Percentiles rank a stretch among this genome's conserved stretches.
Conservation (phyloP, 2,329 filamentous ascomycete species). For the Metarhizium humberi region DNA sequence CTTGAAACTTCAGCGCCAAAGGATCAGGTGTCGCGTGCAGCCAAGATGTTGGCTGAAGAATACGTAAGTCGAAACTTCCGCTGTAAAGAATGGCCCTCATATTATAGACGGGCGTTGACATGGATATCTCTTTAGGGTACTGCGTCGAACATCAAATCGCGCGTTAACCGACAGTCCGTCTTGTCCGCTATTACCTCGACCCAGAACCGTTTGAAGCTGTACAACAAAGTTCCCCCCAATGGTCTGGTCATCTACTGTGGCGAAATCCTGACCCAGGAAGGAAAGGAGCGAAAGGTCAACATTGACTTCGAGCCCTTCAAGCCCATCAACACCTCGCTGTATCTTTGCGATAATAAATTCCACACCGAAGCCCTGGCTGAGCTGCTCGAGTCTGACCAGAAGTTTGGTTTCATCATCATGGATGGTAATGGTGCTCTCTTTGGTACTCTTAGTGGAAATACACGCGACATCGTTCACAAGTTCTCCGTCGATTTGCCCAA, state of each 20-base stretch:
- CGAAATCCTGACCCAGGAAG: slow-evolving; percentile 98
- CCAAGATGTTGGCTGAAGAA: slow-evolving; percentile 99
- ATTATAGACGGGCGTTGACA: slow-evolving; percentile 9
- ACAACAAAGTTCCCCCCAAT: slow-evolving; percentile 97
- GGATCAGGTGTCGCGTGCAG: slow-evolving; percentile 90
- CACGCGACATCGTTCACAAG: slow-evolving; percentile 92
- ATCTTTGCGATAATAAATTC: slow-evolving; percentile 99
- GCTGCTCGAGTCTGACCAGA: slow-evolving; percentile 95
- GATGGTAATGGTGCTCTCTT: slow-evolving; percentile 98
- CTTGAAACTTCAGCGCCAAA: slow-evolving; percentile 62
- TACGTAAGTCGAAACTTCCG: slow-evolving; percentile 52
- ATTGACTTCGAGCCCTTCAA: slow-evolving; percentile 99
- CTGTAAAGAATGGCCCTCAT: not conserved
- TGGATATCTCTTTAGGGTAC: slow-evolving; percentile 58
- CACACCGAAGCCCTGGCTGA: slow-evolving; percentile 96
- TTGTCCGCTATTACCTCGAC: slow-evolving; percentile 97
- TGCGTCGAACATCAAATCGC: slow-evolving; percentile 98
- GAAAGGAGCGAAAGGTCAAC: slow-evolving; percentile 99
- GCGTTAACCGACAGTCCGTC: slow-evolving; percentile 96
- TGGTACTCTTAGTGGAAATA: slow-evolving; percentile 94
- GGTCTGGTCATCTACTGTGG: slow-evolving; percentile 97
- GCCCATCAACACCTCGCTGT: slow-evolving; percentile 98
- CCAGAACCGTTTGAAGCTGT: slow-evolving; percentile 96
- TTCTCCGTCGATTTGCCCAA: slow-evolving; percentile 98
- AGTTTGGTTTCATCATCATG: slow-evolving; percentile 99